Base-by-base conservation (phyloP, 1,284 basidiomycete genomes). In the Rhizoctonia solani region DNA sequence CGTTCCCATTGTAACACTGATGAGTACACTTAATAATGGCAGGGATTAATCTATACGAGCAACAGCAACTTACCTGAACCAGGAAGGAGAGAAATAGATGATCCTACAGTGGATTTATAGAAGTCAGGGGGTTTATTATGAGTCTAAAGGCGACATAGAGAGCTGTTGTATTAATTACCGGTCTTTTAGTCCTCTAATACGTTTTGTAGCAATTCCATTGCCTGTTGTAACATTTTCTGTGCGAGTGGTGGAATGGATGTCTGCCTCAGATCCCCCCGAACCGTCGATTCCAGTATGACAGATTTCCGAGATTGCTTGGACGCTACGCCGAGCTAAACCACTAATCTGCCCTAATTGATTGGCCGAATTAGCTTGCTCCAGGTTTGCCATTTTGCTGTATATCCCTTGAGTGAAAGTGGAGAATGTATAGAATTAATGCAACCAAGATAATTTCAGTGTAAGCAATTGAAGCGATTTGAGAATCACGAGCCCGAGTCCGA, bases 1-100 rank as follows among this genome's bases (percentile, higher is more conserved):
- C 1, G 61, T 65, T 8, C 61, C 61, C 61, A 65, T 65, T 46
- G 61, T 54, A 32, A 65, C 61, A n/a, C 61, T 65, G 21, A 14
- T n/a, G 19, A 39, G 8, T 30, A 25, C 5, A 37, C 14, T 30
- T 27, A 47, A 21, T 61, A 19, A 34, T 4, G 32, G 32, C 4
- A 34, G 32, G 32, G 32, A 11, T 49, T 14, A 11, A 41, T 19
- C 4, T 29, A 4, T 46, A 34, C 25, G 6, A 8, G 25, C 2
- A 32, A 5, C 23, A 8, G 27, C 19, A 8, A 37, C 56, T 34
- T 11, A 65, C 61, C 61, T 65, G 23, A 65, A 65, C 61, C 61
- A 65, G 3, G 61, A 65, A 21, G 61, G 61, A 11, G 61, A 65
- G n/a, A 65, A 65, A 29, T 65, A 50, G 3, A 65, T 54, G 19